Evolutionary conservation across 345 rosid genomes (phyloP).

Genomic region (Geranium brycei): DNA sequence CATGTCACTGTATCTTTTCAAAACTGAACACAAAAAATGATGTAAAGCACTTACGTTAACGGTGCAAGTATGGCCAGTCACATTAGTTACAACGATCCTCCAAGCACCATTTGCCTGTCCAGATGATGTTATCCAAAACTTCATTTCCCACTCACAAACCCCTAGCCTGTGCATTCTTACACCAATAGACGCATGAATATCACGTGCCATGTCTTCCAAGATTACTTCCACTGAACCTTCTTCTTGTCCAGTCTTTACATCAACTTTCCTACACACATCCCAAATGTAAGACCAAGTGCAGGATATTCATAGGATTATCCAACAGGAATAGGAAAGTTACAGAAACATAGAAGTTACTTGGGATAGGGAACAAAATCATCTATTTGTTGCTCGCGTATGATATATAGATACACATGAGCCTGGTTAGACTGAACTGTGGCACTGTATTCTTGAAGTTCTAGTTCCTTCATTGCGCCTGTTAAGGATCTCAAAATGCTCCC

Average conservation of each 20-base stretch:
- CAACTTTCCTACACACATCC: conserved; percentile 57
- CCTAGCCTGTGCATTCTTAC: conserved; percentile 86
- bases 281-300: conserved; percentile 15
- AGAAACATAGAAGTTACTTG: conserved; percentile 32
- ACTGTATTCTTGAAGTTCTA: conserved; percentile 85
- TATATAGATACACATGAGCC: conserved; percentile 89
- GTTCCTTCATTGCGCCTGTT: conserved; percentile 89
- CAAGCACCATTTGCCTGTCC: conserved; percentile 92
- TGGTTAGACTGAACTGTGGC: conserved; percentile 67
- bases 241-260: conserved; percentile 51
- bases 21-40: not conserved
- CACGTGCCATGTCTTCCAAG: conserved; percentile 64
- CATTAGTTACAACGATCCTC: conserved; percentile 80
- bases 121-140: conserved; percentile 74
- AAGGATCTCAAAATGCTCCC: conserved; percentile 75
- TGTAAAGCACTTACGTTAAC: conserved; percentile 52
- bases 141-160: conserved; percentile 97
- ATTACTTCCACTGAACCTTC: conserved; percentile 56
- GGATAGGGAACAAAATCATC: conserved; percentile 79
- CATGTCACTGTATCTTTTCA: no score
- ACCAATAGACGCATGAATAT: conserved; percentile 67
- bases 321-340: not conserved
- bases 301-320: not conserved
- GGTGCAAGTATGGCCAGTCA: conserved; percentile 87
- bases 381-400: conserved; percentile 73